Evolutionary conservation across 2,329 filamentous ascomycete genomes (phyloP), one percentile per base, ranked within the genome.

Genomic region (Cryphonectria parasitica): DNA sequence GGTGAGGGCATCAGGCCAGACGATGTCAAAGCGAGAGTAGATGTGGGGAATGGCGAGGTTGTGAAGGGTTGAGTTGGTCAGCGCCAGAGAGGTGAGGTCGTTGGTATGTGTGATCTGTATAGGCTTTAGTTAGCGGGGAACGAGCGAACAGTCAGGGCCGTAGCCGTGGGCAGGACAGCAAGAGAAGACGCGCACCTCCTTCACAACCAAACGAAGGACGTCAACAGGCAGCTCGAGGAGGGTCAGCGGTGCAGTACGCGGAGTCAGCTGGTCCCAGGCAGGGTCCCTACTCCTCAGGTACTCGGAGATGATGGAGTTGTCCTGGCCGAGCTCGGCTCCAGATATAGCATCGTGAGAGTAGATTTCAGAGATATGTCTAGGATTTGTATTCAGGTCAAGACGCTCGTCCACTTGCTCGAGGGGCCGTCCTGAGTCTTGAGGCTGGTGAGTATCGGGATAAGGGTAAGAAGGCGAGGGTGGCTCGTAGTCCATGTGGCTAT

Each of bases 11-110:
- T 95, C 92, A 0, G 93, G 93, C 93, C 93, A 96, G 58, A 95
- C 91, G 74, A 96, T 96, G 77, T 96, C 93, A 80, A 96, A 96
- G 72, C 92, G 89, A 25, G 91, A 92, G 82, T 96, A 96, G 74
- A 96, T 94, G 75, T 91, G 89, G 25, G 93, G 92, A 34, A 93
- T 90, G 0, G 92, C 89, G 68, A 96, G 86, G 60, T 86, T 85
- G 80, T 96, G 92, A 17, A 97, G 86, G 39, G 90, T 90, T 19
- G 92, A 94, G 81, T 94, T 92, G 60, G 92, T 92, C 71, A 94
- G 84, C 19, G 92, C 92, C 56, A 96, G 86, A 19, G 92, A 90
- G 0, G 91, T 93, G 72, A 96, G 84, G 79, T 96, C 93, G 79
- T 94, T 95, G 6, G 92, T 94, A 77, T 94, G 90, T 4, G 90